These are phyloP conservation scores for Pichia scutulata DNA, from an alignment of 805 yeast genomes.

Conservation along the genomic window DNA sequence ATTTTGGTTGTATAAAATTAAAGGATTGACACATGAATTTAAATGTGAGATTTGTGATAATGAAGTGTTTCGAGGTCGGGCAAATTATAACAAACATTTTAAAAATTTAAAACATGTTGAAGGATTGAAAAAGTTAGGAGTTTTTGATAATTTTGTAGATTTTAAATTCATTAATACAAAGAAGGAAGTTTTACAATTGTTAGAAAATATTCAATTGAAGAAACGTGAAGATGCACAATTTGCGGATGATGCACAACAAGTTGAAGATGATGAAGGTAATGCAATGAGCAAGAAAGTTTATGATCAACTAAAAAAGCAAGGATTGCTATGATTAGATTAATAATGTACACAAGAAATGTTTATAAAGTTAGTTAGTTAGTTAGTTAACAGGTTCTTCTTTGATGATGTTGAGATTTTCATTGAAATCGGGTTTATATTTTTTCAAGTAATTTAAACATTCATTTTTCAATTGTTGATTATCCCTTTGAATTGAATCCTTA, in stretches of 20 bases:
- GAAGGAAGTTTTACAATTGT: conserved; percentile 56
- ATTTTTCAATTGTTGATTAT: conserved; percentile 41
- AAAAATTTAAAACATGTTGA: conserved; percentile 57
- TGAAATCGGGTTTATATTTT: conserved; percentile 33
- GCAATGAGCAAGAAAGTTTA: conserved; percentile 82
- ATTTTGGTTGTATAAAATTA: conserved; percentile 82
- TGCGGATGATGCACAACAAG: conserved; percentile 57
- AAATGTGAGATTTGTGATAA: conserved; percentile 86
- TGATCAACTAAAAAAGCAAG: conserved; percentile 81
- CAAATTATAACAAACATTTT: conserved; percentile 69
- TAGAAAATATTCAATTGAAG: conserved; percentile 38
- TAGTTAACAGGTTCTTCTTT: too few species aligned
- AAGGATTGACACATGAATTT: conserved; percentile 70
- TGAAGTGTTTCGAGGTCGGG: conserved; percentile 61
- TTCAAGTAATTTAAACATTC: conserved; percentile 39
- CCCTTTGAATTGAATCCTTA: conserved; percentile 23
- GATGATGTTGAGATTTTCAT: too few species aligned
- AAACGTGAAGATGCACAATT: conserved; percentile 32
- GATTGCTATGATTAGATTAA: conserved; percentile 56
- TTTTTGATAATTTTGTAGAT: conserved; percentile 37
- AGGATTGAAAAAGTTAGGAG: conserved; percentile 71
- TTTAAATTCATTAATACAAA: conserved; percentile 63
- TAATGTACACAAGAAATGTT: background rate
- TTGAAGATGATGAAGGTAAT: conserved; percentile 90
- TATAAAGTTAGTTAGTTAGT: too few species aligned